Percentiles rank a stretch among this genome's conserved stretches.
Conservation (phyloP, 495 filamentous ascomycete species). For the Neurospora sp. region DNA sequence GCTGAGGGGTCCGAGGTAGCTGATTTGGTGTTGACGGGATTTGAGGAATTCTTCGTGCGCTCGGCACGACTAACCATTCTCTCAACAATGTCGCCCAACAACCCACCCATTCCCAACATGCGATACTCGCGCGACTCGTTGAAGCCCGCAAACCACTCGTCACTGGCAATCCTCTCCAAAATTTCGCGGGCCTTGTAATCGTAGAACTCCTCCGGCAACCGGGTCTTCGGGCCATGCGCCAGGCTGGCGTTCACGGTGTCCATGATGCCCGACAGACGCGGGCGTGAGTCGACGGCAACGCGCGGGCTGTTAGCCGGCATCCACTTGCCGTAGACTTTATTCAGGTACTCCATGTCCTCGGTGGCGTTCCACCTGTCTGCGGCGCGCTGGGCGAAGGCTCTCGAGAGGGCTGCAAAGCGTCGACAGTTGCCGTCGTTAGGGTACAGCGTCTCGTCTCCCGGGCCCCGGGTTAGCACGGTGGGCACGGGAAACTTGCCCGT, state of each 20-base stretch:
- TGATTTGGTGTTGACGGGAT: neutral
- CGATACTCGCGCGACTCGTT: conserved; percentile 77
- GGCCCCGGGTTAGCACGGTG: conserved; percentile 61
- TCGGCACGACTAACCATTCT: conserved; percentile 71
- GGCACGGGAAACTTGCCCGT: conserved; percentile 50
- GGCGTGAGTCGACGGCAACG: conserved; percentile 76
- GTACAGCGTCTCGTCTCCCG: conserved; percentile 80
- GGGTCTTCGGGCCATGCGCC: conserved; percentile 72
- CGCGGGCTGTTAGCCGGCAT: conserved; percentile 60
- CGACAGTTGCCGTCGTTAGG: conserved; percentile 83
- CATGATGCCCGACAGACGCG: conserved; percentile 80
- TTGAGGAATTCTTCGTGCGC: neutral
- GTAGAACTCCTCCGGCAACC: conserved; percentile 79
- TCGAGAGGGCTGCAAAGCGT: conserved; percentile 68
- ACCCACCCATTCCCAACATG: conserved; percentile 68
- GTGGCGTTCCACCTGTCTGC: conserved; percentile 74
- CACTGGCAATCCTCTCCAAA: conserved; percentile 69
- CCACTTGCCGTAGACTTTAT: conserved; percentile 63
- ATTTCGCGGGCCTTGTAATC: conserved; percentile 58
- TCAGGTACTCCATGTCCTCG: conserved; percentile 78
- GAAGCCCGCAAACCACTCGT: conserved; percentile 93
- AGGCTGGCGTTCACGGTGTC: conserved; percentile 85
- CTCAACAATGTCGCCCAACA: conserved; percentile 76
- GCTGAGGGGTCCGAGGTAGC: neutral
- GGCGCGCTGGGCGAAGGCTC: conserved; percentile 72